Evolutionary conservation across 2,329 filamentous ascomycete species (phyloP), one percentile per base, ranked within the genome.

Genomic region (Penicillium sp.): DNA sequence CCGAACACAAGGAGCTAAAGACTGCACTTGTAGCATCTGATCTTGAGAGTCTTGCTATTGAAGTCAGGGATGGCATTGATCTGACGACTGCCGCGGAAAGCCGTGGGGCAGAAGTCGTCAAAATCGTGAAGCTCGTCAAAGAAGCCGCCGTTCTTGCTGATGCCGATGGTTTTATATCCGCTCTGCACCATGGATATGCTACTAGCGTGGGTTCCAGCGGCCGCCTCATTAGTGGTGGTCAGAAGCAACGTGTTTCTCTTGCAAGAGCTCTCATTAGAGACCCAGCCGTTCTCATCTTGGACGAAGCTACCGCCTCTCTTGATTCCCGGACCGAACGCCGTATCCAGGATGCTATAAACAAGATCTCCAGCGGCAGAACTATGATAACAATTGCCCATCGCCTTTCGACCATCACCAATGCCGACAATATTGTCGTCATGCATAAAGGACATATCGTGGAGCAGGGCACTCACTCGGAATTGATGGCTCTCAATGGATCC

Each of bases 181-280:
- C 55, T 8, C 40, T 65, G 45, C 54, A 63, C 16, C 48, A 61
- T 33, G 87, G 88, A 1, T 92, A 91, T 71, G 76, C 83, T 18
- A 96, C 92, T 0, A 56, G 84, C 0, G 80, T 95, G 1, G 91
- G 91, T 1, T 89, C 91, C 23, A 89, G 90, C 9, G 90, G 91
- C 0, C 81, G 87, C 16, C 74, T 81, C 0, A 75, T 96, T 0
- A 91, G 87, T 0, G 91, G 91, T 0, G 92, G 92, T 0, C 92
- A 97, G 70, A 84, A 87, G 0, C 92, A 96, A 69, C 82, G 91
- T 1, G 75, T 96, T 1, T 87, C 87, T 28, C 91, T 97, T 55
- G 91, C 92, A 0, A 80, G 92, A 1, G 91, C 92, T 0, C 77
- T 96, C 0, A 82, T 89, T 0, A 81, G 90, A 0, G 78, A 81